Evolutionary conservation across 768 basidiomycete species (phyloP).

Genomic region (Amylocystis lapponica): DNA sequence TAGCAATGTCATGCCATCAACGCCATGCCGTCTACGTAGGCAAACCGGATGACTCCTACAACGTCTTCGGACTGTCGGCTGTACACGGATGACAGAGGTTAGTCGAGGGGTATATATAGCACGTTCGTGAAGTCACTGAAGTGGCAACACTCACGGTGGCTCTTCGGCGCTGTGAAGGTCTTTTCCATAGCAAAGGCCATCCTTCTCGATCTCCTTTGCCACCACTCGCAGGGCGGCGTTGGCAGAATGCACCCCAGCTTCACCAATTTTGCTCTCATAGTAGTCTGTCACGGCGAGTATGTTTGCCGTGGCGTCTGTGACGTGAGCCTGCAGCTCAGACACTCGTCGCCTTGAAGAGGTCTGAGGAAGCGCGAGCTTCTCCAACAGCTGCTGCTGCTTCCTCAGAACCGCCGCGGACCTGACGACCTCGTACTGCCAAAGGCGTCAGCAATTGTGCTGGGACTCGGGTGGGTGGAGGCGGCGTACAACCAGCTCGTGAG

Average conservation of each 20-base stretch:
- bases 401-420: slow-evolving; percentile 45
- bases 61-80: slow-evolving; percentile 17
- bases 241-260: slow-evolving; percentile 41
- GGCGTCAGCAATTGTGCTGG: not conserved
- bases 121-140: too few relatives aligned
- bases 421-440: slow-evolving; percentile 58
- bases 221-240: slow-evolving; percentile 52
- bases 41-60: slow-evolving; percentile 46
- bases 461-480: not conserved
- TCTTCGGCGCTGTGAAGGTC: slow-evolving; percentile 30
- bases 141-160: slow-evolving; percentile 41
- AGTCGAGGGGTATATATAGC: too few relatives aligned
- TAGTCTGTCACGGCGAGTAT: slow-evolving; percentile 41
- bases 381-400: slow-evolving; percentile 42
- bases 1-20: slow-evolving; percentile 37
- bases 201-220: slow-evolving; percentile 53
- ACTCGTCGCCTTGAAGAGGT: slow-evolving; percentile 19
- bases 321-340: slow-evolving; percentile 27
- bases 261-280: slow-evolving; percentile 48
- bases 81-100: not conserved
- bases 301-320: slow-evolving; percentile 31
- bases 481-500: slow-evolving; percentile 56
- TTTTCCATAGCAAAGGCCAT: slow-evolving; percentile 45
- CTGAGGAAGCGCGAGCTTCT: slow-evolving; percentile 30
- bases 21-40: slow-evolving; percentile 48